Evolutionary conservation across 139 green algal species (phyloP), one percentile per base, ranked within the genome.

Genomic region (Chlamydomonas incerta): DNA sequence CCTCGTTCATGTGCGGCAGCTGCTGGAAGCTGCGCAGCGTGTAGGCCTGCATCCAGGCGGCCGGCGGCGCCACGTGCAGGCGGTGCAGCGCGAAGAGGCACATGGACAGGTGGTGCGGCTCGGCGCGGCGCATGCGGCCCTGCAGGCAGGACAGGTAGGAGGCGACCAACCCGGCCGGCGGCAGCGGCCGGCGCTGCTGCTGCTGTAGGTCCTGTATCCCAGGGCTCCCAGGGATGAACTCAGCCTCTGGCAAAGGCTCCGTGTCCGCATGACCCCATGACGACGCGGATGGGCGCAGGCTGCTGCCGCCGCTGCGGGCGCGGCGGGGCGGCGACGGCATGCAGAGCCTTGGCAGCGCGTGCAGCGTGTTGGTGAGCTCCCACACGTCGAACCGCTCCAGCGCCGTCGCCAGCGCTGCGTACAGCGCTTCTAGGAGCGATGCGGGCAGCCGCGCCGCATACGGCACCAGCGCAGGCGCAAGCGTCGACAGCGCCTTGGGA

Each of bases 51-150:
- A 83, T 83, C 76, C 76, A 83, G 76, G 76, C 26, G 5, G 62
- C 60, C 2, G 73, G 60, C n/a, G 76, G 76, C 26, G 60, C 60
- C 28, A 73, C 76, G 11, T 28, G 31, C 35, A 83, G 62, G 4
- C 62, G 37, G 60, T 65, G 26, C 26, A 83, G 76, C 37, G 58
- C 76, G 35, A 65, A 73, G 3, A 83, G 37, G 35, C 62, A 63
- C 62, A 83, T 83, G 26, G 76, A 83, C 31, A 83, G 76, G 28
- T 83, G 76, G 50, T 55, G 68, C 34, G 76, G 76, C 62, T 83
- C 50, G 60, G 73, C 63, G 2, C 76, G 76, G 24, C 69, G 62
- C 62, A 83, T 62, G 62, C 76, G 76, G 31, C 76, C 76, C 24
- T n/a, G 37, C 46, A 83, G 37, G 76, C 76, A 83, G 35, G 76